These are phyloP conservation scores for Mycotypha africana DNA, from an alignment of 371 early-diverging fungal species.

Conservation along the genomic window DNA sequence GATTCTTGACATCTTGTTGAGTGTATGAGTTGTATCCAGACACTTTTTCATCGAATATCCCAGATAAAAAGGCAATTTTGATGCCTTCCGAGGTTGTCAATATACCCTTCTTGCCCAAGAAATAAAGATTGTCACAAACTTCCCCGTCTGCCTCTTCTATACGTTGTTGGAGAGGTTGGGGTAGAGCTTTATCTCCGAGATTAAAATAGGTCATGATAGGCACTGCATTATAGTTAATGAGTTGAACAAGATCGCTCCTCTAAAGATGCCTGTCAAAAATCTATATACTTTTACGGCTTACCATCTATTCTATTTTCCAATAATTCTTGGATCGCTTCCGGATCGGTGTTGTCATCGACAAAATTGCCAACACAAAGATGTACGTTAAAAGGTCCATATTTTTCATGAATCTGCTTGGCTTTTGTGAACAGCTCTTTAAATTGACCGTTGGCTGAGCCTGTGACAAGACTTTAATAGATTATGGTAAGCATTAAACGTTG, in stretches of 20 bases:
- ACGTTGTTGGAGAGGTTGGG: slow-evolving; percentile 46
- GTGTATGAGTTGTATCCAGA: slow-evolving; percentile 1
- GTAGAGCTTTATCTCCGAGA: slow-evolving; percentile 56
- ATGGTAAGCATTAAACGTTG: too few relatives aligned
- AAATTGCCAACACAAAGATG: slow-evolving; percentile 80
- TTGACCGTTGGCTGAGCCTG: slow-evolving; percentile 65
- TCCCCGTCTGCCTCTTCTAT: slow-evolving; percentile 64
- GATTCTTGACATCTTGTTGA: slow-evolving; percentile 13
- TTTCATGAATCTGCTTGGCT: slow-evolving; percentile 66
- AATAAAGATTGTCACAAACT: slow-evolving; percentile 68
- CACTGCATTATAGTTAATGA: slow-evolving; percentile 51
- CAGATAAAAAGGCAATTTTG: slow-evolving; percentile 71
- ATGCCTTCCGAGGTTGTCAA: slow-evolving; percentile 69
- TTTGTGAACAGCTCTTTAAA: slow-evolving; percentile 61
- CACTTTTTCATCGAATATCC: slow-evolving; percentile 23
- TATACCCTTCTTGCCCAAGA: slow-evolving; percentile 66
- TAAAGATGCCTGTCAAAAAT: background rate
- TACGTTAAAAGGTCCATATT: slow-evolving; percentile 83
- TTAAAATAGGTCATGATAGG: slow-evolving; percentile 78
- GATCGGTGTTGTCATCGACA: slow-evolving; percentile 47
- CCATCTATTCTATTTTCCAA: slow-evolving; percentile 53
- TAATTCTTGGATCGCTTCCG: slow-evolving; percentile 45
- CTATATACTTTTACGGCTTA: slow-evolving; percentile 10
- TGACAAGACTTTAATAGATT: slow-evolving; percentile 66
- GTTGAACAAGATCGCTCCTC: background rate